Conservation (phyloP, 805 yeast genomes). For the Yamadazyma scolyti region DNA sequence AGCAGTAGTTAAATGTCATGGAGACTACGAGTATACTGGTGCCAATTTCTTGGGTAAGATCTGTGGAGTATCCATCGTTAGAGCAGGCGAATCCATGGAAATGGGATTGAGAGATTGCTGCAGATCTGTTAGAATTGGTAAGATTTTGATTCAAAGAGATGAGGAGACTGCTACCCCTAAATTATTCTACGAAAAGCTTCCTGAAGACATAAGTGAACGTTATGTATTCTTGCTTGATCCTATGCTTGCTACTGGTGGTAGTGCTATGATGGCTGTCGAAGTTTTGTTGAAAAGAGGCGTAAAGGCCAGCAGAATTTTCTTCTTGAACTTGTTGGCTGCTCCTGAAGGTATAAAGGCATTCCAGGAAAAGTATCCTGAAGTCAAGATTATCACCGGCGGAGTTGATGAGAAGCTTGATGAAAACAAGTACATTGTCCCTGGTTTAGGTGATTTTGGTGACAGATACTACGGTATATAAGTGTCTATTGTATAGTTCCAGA, state of each 20-base stretch:
- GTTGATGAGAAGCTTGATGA: constrained; percentile 85
- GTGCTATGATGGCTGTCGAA: constrained; percentile 95
- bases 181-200: constrained; percentile 88
- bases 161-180: constrained; percentile 96
- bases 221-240: constrained; percentile 93
- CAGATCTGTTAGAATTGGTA: constrained; percentile 93
- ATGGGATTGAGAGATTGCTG: constrained; percentile 97
- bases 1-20: constrained; percentile 66
- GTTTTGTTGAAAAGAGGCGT: constrained; percentile 87
- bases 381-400: constrained; percentile 90
- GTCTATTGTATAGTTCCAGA: not conserved
- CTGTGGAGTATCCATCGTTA: constrained; percentile 95
- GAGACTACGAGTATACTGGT: constrained; percentile 70
- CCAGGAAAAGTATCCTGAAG: constrained; percentile 73
- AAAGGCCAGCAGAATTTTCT: constrained; percentile 78
- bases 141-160: constrained; percentile 94
- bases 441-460: constrained; percentile 97
- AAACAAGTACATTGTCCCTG: constrained; percentile 83
- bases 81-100: constrained; percentile 99
- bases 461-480: constrained; percentile 86
- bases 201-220: constrained; percentile 84
- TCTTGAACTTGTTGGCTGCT: constrained; percentile 86
- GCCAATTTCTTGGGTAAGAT: constrained; percentile 84
- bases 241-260: constrained; percentile 98
- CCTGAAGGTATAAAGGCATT: constrained; percentile 90